A percentile compares a stretch with the other conserved stretches of the same genome.
Conservation (phyloP, 2,329 filamentous ascomycete genomes). For the Parastagonospora avenae region DNA sequence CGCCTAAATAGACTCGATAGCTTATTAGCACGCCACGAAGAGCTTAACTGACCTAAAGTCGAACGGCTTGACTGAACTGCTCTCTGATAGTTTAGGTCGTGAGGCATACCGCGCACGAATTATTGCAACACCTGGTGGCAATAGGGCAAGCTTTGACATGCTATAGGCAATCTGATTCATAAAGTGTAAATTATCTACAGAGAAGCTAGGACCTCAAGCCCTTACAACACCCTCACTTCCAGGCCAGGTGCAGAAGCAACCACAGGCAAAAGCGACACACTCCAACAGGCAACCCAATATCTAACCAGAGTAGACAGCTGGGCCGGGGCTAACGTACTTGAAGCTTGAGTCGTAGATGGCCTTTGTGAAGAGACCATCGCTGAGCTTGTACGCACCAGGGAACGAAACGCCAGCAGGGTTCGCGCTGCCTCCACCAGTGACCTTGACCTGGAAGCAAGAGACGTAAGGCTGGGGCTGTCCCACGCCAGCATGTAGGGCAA, state of each 20-base stretch:
- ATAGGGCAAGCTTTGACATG: not conserved
- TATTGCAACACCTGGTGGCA: not conserved
- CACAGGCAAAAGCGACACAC: conserved; percentile 2
- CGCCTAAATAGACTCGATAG: too few species aligned
- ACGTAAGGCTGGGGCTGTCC: conserved; percentile 42
- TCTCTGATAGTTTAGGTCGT: too few species aligned
- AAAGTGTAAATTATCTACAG: conserved; percentile 6
- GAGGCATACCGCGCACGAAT: too few species aligned
- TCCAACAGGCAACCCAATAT: not conserved
- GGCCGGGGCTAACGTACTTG: conserved; percentile 43
- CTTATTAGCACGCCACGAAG: too few species aligned
- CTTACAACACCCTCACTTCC: not conserved
- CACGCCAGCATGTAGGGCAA: conserved; percentile 42
- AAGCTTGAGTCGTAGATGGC: conserved; percentile 41
- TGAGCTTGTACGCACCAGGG: conserved; percentile 42
- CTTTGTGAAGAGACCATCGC: conserved; percentile 41
- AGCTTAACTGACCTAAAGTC: too few species aligned
- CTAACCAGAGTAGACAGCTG: conserved; percentile 40
- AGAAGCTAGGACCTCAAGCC: not conserved
- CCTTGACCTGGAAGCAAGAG: conserved; percentile 46
- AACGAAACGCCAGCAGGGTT: conserved; percentile 41
- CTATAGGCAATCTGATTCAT: not conserved
- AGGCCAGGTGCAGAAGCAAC: conserved; percentile 7
- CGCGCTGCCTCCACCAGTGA: conserved; percentile 41
- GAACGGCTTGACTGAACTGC: too few species aligned